These are phyloP conservation scores for Hyaloscypha finlandica DNA, from an alignment of 495 filamentous ascomycete species.

Conservation along the genomic window DNA sequence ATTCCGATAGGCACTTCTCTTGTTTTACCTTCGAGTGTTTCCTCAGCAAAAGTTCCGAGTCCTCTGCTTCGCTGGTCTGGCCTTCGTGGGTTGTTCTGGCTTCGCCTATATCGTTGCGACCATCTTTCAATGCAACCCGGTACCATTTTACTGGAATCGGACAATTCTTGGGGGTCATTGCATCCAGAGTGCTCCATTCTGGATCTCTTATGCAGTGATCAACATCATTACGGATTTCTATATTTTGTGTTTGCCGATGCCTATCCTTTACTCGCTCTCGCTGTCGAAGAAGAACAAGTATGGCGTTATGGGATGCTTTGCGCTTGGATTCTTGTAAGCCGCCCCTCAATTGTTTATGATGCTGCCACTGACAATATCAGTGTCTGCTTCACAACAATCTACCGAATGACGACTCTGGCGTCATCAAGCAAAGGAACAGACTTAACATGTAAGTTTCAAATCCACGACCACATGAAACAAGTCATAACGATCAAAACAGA, in stretches of 20 bases:
- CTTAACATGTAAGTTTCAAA: background rate
- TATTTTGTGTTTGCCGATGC: background rate
- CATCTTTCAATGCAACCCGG: background rate
- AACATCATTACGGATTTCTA: background rate
- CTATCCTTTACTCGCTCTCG: background rate
- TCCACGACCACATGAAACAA: background rate
- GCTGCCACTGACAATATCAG: background rate
- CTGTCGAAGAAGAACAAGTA: background rate
- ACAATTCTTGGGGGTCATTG: background rate
- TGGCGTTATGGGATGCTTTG: background rate
- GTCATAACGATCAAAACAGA: background rate
- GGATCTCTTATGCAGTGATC: background rate
- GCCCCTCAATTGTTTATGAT: background rate
- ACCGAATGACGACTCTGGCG: background rate
- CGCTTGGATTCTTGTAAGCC: background rate
- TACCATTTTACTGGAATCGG: background rate
- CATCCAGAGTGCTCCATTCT: background rate
- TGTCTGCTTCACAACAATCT: background rate
- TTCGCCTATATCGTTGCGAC: background rate
- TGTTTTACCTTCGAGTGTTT: background rate
- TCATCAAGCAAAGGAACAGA: background rate
- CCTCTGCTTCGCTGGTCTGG: background rate
- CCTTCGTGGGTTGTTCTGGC: background rate
- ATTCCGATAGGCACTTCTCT: background rate
- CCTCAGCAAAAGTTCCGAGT: background rate